Evolutionary conservation across 169 alveolate genomes (phyloP).

Genomic region (Babesia bigemina): DNA sequence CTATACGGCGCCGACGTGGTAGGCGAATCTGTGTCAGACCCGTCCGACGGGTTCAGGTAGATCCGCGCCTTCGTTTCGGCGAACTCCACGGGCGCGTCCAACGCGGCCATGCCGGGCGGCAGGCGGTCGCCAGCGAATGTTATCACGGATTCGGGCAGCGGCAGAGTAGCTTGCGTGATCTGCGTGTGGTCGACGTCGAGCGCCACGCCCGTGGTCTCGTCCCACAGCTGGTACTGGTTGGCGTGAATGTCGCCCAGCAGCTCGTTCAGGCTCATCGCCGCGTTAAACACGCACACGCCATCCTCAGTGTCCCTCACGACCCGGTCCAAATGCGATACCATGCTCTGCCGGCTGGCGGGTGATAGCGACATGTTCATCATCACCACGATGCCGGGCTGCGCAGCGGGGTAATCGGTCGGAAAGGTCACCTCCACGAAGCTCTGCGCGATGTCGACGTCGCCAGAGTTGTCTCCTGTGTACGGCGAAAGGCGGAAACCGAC

Average conservation of each 20-base stretch:
- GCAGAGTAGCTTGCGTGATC: not conserved
- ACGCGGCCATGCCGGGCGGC: not conserved
- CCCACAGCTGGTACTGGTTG: slow-evolving; percentile 49
- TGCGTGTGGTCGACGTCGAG: slow-evolving; percentile 21
- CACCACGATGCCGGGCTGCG: slow-evolving; percentile 35
- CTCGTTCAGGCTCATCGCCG: slow-evolving; percentile 35
- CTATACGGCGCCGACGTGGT: not conserved
- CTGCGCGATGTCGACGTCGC: slow-evolving; percentile 7
- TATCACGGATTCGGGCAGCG: no score
- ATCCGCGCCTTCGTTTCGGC: not conserved
- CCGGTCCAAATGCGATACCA: slow-evolving; percentile 6
- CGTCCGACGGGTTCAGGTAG: not conserved
- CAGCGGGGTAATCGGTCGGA: slow-evolving; percentile 49
- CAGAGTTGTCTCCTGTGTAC: slow-evolving; percentile 15
- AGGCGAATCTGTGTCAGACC: not conserved
- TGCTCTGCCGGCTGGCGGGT: not conserved
- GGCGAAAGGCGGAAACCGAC: slow-evolving; percentile 46
- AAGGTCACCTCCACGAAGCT: slow-evolving; percentile 61
- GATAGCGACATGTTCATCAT: slow-evolving; percentile 52
- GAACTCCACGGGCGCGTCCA: not conserved
- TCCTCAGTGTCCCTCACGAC: slow-evolving; percentile 22
- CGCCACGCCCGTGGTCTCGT: slow-evolving; percentile 44
- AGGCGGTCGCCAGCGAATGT: not conserved
- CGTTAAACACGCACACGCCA: slow-evolving; percentile 48
- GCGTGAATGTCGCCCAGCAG: slow-evolving; percentile 22